Evolutionary conservation across 2,329 filamentous ascomycete species (phyloP), one percentile per base, ranked within the genome.

Genomic region (Stylonectria norvegica): DNA sequence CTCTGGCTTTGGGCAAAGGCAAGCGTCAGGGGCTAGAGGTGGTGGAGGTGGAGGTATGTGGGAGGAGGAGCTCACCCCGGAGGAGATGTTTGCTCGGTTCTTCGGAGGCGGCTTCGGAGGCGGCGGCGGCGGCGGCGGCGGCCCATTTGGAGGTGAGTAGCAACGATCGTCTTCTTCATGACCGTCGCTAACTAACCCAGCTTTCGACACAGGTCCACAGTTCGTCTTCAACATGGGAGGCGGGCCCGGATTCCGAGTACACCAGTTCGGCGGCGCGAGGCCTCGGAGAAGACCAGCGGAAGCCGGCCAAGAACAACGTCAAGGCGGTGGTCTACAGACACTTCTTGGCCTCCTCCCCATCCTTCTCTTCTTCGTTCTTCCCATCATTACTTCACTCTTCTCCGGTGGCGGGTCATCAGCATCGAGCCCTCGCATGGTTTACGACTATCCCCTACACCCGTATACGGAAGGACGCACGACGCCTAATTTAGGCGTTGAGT

Each of bases 211-310:
- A 46, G 88, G 89, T 12, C 89, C 88, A 18, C 86, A 89, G 55
- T 96, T 96, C 63, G 87, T 95, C 39, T 97, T 97, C 69, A 96
- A 96, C 68, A 80, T 96, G 65, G 88, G 88, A 52, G 90, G 90
- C 45, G 88, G 89, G 6, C 89, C 91, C 3, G 91, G 90, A 15
- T 83, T 98, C 56, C 81, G 91, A 45, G 89, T 98, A 46, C 93
- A 97, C 64, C 91, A 96, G 62, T 97, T 98, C 64, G 91, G 90
- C 54, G 91, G 93, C 38, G 76, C 71, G 5, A 75, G 78, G 39
- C 89, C 90, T 17, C 79, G 89, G 54, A 75, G 85, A 66, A 77
- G 93, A 59, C 89, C 90, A 15, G 80, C 78, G 57, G 73, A 84
- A 51, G 73, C 76, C 20, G 78, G 76, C 50, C 73, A 68, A 45